Evolutionary conservation across 108 stramenopile species (phyloP).

Genomic region (Nitzschia sp.): DNA sequence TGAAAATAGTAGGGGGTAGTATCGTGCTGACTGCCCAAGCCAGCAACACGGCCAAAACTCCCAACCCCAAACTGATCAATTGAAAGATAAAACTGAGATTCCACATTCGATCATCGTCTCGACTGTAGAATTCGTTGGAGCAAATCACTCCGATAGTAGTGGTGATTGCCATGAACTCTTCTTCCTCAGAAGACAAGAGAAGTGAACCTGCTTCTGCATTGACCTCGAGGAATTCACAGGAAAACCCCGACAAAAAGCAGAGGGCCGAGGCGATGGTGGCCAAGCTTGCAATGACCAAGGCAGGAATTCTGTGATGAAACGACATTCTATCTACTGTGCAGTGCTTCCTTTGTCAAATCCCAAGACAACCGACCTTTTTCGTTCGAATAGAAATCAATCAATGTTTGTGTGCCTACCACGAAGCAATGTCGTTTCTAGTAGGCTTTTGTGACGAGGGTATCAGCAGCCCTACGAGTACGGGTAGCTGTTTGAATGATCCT

Average conservation of each 20-base stretch:
- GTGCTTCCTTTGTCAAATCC: neutral
- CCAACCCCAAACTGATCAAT: slow-evolving; percentile 20
- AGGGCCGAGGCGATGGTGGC: slow-evolving; percentile 25
- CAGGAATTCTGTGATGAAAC: slow-evolving; percentile 32
- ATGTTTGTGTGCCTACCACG: no score
- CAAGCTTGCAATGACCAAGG: slow-evolving; percentile 20
- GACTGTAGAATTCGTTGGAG: slow-evolving; percentile 15
- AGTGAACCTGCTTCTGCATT: slow-evolving; percentile 18
- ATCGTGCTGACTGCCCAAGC: slow-evolving; percentile 25
- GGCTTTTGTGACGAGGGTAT: neutral
- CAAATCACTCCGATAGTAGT: slow-evolving; percentile 33
- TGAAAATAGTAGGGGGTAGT: slow-evolving; percentile 28
- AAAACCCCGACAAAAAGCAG: slow-evolving; percentile 13
- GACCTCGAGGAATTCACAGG: slow-evolving; percentile 36
- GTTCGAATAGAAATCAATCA: neutral
- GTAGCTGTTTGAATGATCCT: no score
- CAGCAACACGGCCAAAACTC: slow-evolving; percentile 13
- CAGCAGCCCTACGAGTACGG: no score
- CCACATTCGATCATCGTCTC: slow-evolving; percentile 31
- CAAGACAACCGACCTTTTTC: neutral
- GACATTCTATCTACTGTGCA: neutral
- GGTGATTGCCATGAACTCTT: neutral
- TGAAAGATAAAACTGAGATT: slow-evolving; percentile 34
- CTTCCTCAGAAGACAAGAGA: slow-evolving; percentile 16
- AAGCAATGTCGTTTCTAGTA: neutral